phyloP scores from a whole-genome alignment of 179 eudicot genomes.

The Nepenthes alata region DNA sequence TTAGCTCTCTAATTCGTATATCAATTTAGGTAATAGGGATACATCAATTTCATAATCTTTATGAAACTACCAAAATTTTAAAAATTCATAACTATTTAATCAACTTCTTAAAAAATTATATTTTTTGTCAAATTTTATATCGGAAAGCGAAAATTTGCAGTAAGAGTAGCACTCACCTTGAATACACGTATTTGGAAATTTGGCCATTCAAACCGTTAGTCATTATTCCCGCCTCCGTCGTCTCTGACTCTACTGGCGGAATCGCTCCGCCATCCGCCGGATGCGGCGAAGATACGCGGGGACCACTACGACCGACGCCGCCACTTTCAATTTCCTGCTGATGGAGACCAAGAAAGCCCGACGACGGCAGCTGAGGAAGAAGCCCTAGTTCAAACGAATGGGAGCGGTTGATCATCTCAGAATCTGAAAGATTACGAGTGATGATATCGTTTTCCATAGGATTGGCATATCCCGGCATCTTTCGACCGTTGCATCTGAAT shows the following conservation, averaged over 20 bases:
- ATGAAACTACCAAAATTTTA: too few species aligned
- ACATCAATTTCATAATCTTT: too few species aligned
- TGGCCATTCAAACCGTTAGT: conserved; percentile 4
- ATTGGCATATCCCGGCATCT: conserved; percentile 1
- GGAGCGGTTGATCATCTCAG: not conserved
- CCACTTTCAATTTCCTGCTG: not conserved
- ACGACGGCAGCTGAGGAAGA: conserved; percentile 10
- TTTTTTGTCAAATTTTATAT: too few species aligned
- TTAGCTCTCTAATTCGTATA: too few species aligned
- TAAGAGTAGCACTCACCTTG: not conserved
- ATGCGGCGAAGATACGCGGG: not conserved
- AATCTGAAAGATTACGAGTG: not conserved
- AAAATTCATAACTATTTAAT: too few species aligned
- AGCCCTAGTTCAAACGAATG: conserved; percentile 17
- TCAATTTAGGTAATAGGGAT: too few species aligned
- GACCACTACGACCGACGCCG: not conserved
- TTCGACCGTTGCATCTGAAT: conserved; percentile 20
- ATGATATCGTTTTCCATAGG: not conserved
- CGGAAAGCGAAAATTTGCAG: not conserved
- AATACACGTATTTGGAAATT: conserved; percentile 3
- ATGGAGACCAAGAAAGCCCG: not conserved
- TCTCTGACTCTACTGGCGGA: conserved; percentile 1
- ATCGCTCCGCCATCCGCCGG: too few species aligned
- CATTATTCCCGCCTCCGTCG: conserved; percentile 1
- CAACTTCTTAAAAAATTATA: too few species aligned